A percentile compares a stretch with the other conserved stretches of the same genome.
phyloP scores from a whole-genome alignment of 2,329 filamentous ascomycete species.

The Chaetomiaceae sp. region DNA sequence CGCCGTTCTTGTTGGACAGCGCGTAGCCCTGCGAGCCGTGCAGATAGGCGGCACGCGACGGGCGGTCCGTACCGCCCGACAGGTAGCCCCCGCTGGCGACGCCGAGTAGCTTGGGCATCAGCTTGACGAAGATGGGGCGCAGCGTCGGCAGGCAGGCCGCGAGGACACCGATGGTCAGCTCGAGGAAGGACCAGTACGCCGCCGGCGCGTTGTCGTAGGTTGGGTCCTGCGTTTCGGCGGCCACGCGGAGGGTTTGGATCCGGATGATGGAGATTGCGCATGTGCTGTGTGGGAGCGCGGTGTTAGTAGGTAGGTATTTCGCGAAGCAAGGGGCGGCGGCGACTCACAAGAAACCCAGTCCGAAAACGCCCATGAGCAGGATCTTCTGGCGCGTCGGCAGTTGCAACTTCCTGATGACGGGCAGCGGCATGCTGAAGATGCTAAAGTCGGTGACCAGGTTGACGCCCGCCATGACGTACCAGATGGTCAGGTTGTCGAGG shows the following conservation, averaged over 20 bases:
- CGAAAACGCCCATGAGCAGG: slow-evolving; percentile 22
- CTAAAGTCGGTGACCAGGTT: slow-evolving; percentile 35
- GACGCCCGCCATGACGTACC: slow-evolving; percentile 29
- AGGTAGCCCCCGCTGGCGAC: too few species aligned
- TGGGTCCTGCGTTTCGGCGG: slow-evolving; percentile 27
- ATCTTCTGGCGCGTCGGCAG: slow-evolving; percentile 24
- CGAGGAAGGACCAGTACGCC: slow-evolving; percentile 36
- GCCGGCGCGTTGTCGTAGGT: slow-evolving; percentile 32
- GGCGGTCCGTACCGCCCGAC: too few species aligned
- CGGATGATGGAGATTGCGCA: slow-evolving; percentile 32
- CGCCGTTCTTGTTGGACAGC: too few species aligned
- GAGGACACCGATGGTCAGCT: slow-evolving; percentile 37
- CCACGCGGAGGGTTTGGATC: slow-evolving; percentile 29
- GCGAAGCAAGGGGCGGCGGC: not conserved
- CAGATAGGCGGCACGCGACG: too few species aligned
- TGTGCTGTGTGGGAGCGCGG: slow-evolving; percentile 13
- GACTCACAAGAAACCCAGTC: slow-evolving; percentile 24
- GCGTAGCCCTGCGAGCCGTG: too few species aligned
- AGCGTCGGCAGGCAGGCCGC: slow-evolving; percentile 38
- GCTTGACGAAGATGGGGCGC: slow-evolving; percentile 28
- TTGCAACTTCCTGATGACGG: slow-evolving; percentile 34
- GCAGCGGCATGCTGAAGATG: slow-evolving; percentile 36
- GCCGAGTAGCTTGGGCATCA: too few species aligned
- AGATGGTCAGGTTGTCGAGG: slow-evolving; percentile 21
- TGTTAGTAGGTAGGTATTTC: not conserved